These are phyloP conservation scores for Aureobasidium sp. DNA, from an alignment of 2,329 filamentous ascomycete species.

Conservation along the genomic window DNA sequence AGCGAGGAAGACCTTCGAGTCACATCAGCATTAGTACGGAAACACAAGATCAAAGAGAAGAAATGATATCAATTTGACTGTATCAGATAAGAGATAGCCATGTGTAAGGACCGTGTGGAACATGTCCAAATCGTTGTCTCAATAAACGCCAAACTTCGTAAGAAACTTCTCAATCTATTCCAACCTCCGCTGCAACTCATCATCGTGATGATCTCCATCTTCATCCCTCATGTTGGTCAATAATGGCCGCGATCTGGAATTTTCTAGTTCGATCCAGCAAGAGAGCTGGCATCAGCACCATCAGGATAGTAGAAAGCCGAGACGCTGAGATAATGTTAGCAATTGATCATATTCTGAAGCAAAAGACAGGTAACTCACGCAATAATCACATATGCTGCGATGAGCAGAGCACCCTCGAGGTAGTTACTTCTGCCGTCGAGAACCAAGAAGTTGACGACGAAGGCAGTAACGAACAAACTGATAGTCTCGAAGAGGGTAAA, in stretches of 20 bases:
- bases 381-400: constrained; percentile 73
- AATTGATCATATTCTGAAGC: neutral
- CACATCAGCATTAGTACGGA: no score
- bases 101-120: neutral
- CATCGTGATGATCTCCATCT: no score
- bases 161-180: neutral
- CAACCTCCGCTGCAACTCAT: neutral
- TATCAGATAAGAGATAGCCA: neutral
- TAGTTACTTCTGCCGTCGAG: constrained; percentile 77
- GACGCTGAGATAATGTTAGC: constrained; percentile 19
- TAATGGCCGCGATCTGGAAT: neutral
- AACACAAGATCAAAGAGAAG: neutral
- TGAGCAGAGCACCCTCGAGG: constrained; percentile 67
- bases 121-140: neutral
- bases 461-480: constrained; percentile 71
- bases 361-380: constrained; percentile 34
- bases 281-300: constrained; percentile 30
- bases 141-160: neutral
- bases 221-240: neutral
- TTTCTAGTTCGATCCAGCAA: constrained; percentile 29
- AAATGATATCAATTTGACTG: neutral
- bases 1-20: no score
- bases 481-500: constrained; percentile 58
- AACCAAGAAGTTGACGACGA: constrained; percentile 81
- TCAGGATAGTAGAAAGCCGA: constrained; percentile 43